These are phyloP conservation scores for Hysterangium stoloniferum DNA, from an alignment of 768 basidiomycete species.

Conservation along the genomic window DNA sequence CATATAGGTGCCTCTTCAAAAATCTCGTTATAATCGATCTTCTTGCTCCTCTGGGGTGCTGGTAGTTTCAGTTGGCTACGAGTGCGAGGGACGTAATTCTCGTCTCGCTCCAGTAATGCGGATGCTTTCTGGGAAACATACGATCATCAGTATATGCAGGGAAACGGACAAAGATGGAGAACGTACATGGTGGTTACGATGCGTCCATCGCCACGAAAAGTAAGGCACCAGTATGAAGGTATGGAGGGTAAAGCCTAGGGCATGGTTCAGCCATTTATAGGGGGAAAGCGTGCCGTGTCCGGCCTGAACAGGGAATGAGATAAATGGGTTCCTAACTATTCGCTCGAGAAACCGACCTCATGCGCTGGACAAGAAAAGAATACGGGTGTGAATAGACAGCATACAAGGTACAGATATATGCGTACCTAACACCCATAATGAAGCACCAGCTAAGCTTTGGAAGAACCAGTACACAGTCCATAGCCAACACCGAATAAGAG, in stretches of 20 bases:
- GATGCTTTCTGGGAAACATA: constrained; percentile 18
- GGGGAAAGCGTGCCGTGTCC: constrained; percentile 23
- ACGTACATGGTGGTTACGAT: constrained; percentile 25
- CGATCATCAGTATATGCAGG: neutral
- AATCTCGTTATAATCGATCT: constrained; percentile 23
- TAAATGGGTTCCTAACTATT: too few species aligned
- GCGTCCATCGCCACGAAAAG: constrained; percentile 25
- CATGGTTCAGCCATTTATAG: constrained; percentile 21
- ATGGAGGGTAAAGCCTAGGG: constrained; percentile 23
- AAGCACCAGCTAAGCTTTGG: constrained; percentile 43
- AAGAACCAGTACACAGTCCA: constrained; percentile 45
- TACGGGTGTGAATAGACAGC: too few species aligned
- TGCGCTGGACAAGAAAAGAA: too few species aligned
- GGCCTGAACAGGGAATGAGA: constrained; percentile 15
- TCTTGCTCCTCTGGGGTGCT: constrained; percentile 16
- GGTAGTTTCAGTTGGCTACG: constrained; percentile 22
- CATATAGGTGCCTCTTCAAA: constrained; percentile 25
- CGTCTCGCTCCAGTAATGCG: constrained; percentile 24
- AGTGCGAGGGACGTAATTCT: constrained; percentile 24
- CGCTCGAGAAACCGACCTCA: too few species aligned
- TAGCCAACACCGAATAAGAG: constrained; percentile 24
- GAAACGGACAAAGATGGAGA: neutral
- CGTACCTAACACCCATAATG: constrained; percentile 46
- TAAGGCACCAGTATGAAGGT: constrained; percentile 24
- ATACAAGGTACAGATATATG: neutral